Conservation (phyloP, 1,284 basidiomycete species). For the Phylloboletellus chloephorus region DNA sequence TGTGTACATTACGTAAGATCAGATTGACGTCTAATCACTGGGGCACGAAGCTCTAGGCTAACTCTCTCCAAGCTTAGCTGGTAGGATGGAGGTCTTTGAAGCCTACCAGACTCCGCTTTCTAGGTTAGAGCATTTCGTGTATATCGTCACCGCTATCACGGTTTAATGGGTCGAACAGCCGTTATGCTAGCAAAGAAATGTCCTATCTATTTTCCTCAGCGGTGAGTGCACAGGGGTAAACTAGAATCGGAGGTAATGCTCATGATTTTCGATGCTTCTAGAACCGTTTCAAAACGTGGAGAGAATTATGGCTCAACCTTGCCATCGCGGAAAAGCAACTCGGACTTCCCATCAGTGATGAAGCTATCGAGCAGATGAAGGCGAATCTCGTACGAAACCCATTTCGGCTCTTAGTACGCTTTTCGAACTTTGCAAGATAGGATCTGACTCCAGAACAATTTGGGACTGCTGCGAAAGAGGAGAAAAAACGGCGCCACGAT, state of each 20-base stretch:
- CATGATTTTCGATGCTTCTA: conserved; percentile 29
- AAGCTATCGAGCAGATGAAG: conserved; percentile 93
- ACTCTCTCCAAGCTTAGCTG: background rate
- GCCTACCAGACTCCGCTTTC: conserved; percentile 73
- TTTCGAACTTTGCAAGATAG: conserved; percentile 35
- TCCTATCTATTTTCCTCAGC: conserved; percentile 90
- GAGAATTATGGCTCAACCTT: conserved; percentile 93
- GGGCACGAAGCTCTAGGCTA: background rate
- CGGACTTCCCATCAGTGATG: conserved; percentile 84
- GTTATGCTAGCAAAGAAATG: conserved; percentile 99
- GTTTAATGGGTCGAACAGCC: conserved; percentile 45
- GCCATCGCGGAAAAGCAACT: conserved; percentile 96
- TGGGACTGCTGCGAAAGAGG: conserved; percentile 86
- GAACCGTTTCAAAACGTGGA: conserved; percentile 98
- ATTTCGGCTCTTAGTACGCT: background rate
- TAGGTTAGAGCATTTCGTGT: conserved; percentile 42
- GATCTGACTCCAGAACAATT: conserved; percentile 87
- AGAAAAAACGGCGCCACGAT: conserved; percentile 97
- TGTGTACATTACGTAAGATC: too few relatives aligned
- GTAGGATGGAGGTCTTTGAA: conserved; percentile 57
- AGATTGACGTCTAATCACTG: background rate
- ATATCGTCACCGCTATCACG: background rate
- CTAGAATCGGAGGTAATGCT: background rate
- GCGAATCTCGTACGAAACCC: conserved; percentile 66
- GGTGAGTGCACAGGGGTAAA: conserved; percentile 40